Evolutionary conservation across 306 rosid species (phyloP).

Genomic region (Cajanus cajan): DNA sequence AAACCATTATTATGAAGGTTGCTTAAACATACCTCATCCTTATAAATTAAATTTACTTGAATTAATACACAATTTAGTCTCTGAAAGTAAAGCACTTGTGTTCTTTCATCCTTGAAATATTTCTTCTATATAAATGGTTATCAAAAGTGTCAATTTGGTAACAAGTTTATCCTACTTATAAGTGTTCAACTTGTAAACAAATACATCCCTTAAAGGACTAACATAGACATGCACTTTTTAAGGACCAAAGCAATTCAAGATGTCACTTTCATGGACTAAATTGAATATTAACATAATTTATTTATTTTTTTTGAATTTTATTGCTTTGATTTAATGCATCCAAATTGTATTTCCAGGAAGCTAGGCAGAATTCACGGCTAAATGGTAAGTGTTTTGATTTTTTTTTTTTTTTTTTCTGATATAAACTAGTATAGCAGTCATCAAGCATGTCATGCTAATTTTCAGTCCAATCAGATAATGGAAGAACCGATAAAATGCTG

Average conservation of each 20-base stretch:
- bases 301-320: not conserved
- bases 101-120: not conserved
- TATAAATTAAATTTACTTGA: not conserved
- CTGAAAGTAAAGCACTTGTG: not conserved
- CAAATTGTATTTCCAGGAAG: constrained; percentile 51
- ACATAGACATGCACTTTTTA: not conserved
- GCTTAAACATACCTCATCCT: not conserved
- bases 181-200: not conserved
- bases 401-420: not conserved
- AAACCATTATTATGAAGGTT: constrained; percentile 59
- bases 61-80: not conserved
- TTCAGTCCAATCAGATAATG: constrained; percentile 13
- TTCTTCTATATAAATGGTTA: not conserved
- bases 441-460: not conserved
- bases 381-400: constrained; percentile 22
- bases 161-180: not conserved
- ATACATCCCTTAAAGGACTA: not conserved
- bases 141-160: not conserved
- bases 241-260: not conserved
- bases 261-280: not conserved
- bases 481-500: constrained; percentile 15
- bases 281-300: not conserved
- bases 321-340: not conserved
- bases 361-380: constrained; percentile 35
- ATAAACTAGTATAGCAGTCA: not conserved